Percentiles rank a stretch among this genome's conserved stretches.
Evolutionary conservation across 2,329 filamentous ascomycete genomes (phyloP).

Genomic region (Bertia moriformis): DNA sequence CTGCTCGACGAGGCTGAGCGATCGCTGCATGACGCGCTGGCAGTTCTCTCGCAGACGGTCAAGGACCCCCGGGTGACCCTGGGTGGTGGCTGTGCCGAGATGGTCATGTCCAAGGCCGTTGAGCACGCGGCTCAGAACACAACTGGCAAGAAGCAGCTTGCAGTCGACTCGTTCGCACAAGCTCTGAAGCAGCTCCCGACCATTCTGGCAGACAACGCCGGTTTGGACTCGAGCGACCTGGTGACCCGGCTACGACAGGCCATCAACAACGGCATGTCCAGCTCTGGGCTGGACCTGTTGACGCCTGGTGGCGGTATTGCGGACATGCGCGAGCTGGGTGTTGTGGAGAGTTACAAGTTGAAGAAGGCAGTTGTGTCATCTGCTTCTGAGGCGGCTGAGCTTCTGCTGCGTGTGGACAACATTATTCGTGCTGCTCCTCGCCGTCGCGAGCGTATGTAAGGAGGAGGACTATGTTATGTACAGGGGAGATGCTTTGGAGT

Average conservation of each 20-base stretch:
- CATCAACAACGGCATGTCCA: conserved; percentile 87
- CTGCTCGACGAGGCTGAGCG: conserved; percentile 93
- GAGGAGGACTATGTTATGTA: background rate
- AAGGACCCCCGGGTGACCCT: conserved; percentile 87
- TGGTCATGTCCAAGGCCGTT: conserved; percentile 97
- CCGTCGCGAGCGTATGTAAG: background rate
- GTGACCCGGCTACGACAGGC: conserved; percentile 83
- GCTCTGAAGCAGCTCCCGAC: conserved; percentile 88
- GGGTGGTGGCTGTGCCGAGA: conserved; percentile 91
- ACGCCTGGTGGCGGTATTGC: conserved; percentile 82
- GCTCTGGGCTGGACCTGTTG: conserved; percentile 76
- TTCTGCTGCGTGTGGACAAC: conserved; percentile 1
- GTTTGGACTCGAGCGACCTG: conserved; percentile 86
- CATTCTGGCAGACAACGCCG: conserved; percentile 92
- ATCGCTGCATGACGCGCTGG: conserved; percentile 86
- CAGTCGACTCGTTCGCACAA: conserved; percentile 76
- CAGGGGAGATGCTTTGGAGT: too few relatives aligned
- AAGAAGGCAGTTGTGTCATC: conserved; percentile 96
- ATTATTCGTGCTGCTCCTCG: conserved; percentile 1
- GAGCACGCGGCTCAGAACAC: conserved; percentile 86
- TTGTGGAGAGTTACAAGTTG: conserved; percentile 96
- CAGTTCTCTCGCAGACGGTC: conserved; percentile 91
- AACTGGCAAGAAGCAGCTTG: conserved; percentile 90
- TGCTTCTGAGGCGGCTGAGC: conserved; percentile 83
- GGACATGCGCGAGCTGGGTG: conserved; percentile 89